These are phyloP conservation scores for Metschnikowia santaceciliae DNA, from an alignment of 805 yeast species.

Conservation along the genomic window DNA sequence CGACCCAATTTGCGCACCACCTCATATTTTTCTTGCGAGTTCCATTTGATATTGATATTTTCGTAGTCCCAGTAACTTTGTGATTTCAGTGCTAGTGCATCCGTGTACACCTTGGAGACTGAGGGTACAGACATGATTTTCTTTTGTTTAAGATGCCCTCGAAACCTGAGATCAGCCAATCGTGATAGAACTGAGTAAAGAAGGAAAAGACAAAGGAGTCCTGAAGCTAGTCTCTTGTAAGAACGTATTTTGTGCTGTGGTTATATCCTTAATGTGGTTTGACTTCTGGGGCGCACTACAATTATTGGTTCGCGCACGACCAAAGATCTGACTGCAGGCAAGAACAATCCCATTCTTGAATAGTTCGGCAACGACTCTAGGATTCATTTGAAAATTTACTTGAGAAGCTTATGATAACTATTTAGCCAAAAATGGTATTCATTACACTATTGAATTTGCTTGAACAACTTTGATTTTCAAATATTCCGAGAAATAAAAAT, in stretches of 20 bases:
- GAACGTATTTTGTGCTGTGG: neutral
- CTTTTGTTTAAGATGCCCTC: too few species aligned
- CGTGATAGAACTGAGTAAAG: neutral
- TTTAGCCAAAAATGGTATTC: too few species aligned
- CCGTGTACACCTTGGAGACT: constrained; percentile 74
- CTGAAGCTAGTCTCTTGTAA: neutral
- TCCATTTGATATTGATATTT: constrained; percentile 74
- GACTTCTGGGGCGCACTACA: neutral
- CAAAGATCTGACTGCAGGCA: neutral
- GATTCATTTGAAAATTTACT: too few species aligned
- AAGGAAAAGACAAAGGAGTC: neutral
- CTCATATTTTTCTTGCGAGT: constrained; percentile 80
- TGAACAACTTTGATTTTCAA: too few species aligned
- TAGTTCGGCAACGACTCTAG: too few species aligned
- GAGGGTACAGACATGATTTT: constrained; percentile 35
- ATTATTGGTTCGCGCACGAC: neutral
- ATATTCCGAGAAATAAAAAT: too few species aligned
- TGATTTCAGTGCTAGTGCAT: constrained; percentile 73
- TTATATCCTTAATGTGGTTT: neutral
- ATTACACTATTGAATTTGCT: too few species aligned
- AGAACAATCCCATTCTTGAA: neutral
- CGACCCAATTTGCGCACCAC: constrained; percentile 81
- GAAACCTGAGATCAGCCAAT: neutral
- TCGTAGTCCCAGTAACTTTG: constrained; percentile 80
- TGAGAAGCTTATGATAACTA: too few species aligned